A percentile compares a stretch with the other conserved stretches of the same genome.
Conservation (phyloP, 1,284 basidiomycete species). For the Cryptococcus sp. region DNA sequence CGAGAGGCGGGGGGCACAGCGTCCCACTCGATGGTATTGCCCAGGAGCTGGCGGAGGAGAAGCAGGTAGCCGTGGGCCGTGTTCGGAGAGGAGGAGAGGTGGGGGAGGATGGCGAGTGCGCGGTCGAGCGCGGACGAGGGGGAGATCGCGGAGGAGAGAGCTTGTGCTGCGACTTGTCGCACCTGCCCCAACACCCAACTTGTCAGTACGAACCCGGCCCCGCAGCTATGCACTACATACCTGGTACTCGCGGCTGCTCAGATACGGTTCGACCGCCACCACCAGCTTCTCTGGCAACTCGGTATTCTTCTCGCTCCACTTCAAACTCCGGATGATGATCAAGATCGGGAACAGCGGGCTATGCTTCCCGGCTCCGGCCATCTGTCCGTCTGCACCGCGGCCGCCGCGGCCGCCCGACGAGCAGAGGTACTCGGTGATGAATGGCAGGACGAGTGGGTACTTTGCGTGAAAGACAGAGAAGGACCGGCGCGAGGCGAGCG, state of each 20-base stretch:
- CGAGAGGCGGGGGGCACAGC: conserved; percentile 4
- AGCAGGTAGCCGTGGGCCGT: conserved; percentile 35
- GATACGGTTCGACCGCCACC: conserved; percentile 23
- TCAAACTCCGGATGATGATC: conserved; percentile 43
- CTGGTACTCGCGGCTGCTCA: conserved; percentile 38
- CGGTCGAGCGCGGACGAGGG: conserved; percentile 23
- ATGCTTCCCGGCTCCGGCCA: conserved; percentile 17
- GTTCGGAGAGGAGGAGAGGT: conserved; percentile 21
- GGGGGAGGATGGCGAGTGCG: conserved; percentile 7
- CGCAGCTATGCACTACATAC: conserved; percentile 11
- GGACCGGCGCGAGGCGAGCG: conserved; percentile 33
- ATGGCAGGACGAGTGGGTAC: conserved; percentile 39
- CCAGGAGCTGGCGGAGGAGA: conserved; percentile 29
- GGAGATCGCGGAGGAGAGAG: conserved; percentile 36
- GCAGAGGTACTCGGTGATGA: conserved; percentile 25
- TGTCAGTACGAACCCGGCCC: neutral
- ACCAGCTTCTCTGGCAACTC: conserved; percentile 24
- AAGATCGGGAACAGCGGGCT: conserved; percentile 45
- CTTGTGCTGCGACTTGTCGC: conserved; percentile 44
- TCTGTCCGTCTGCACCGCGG: neutral
- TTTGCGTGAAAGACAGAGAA: conserved; percentile 35
- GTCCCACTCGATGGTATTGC: conserved; percentile 30
- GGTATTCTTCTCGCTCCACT: conserved; percentile 27
- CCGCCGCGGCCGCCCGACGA: neutral
- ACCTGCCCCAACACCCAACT: conserved; percentile 23